A percentile compares a stretch with the other conserved stretches of the same genome.
These are phyloP conservation scores for Acacia concinna DNA, from an alignment of 331 rosid species.

Conservation along the genomic window DNA sequence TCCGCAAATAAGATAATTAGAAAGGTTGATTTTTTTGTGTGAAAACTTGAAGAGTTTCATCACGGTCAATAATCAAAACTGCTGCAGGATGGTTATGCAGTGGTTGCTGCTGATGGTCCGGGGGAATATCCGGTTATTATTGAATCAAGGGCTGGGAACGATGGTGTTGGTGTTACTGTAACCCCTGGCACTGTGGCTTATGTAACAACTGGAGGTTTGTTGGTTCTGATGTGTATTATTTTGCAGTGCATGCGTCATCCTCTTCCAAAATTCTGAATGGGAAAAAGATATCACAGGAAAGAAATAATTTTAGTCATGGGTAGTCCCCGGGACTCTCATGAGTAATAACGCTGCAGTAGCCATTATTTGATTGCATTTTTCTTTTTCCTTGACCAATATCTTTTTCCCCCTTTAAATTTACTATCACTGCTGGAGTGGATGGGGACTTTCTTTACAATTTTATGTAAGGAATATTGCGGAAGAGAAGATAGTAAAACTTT, in stretches of 20 bases:
- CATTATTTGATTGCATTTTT: not conserved
- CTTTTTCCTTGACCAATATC: not conserved
- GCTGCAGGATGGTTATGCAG: slow-evolving; percentile 87
- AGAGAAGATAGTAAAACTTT: not conserved
- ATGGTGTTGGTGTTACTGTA: slow-evolving; percentile 60
- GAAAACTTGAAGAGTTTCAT: not conserved
- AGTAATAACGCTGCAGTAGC: not conserved
- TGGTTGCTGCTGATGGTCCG: slow-evolving; percentile 81
- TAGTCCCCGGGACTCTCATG: no score
- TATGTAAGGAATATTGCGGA: no score
- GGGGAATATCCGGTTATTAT: slow-evolving; percentile 73
- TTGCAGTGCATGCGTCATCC: not conserved
- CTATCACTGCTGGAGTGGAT: not conserved
- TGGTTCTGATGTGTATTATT: not conserved
- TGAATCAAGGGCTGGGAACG: slow-evolving; percentile 82
- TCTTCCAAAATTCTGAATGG: not conserved
- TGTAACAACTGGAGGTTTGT: slow-evolving; percentile 85
- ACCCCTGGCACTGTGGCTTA: slow-evolving; percentile 82
- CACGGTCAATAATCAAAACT: not conserved
- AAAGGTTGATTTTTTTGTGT: not conserved
- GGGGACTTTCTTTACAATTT: not conserved
- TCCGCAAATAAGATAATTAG: not conserved
- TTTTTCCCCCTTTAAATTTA: no score
- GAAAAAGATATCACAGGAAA: not conserved
- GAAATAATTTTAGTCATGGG: not conserved